These are phyloP conservation scores for Akanthomyces uredinophilus DNA, from an alignment of 2,329 filamentous ascomycete species.

Conservation along the genomic window DNA sequence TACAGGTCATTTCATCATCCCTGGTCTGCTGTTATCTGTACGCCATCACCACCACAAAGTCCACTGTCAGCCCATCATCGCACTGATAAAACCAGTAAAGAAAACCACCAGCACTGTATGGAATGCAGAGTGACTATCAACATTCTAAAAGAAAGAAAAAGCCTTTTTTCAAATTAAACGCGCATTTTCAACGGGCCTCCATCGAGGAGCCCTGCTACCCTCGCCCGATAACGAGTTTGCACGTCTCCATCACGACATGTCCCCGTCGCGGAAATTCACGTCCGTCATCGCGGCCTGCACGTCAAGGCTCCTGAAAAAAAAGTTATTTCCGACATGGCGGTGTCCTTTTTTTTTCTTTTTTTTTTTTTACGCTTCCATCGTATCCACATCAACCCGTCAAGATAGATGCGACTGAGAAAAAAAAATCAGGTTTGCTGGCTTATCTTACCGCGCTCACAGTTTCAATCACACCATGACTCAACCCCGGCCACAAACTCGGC, in stretches of 20 bases:
- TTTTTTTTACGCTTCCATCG: not conserved
- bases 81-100: not conserved
- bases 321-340: conserved; percentile 1
- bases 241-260: not conserved
- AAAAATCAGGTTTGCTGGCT: not conserved
- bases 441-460: not conserved
- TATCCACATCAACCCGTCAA: not conserved
- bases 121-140: not conserved
- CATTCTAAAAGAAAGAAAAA: too few relatives aligned
- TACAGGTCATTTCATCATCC: not conserved
- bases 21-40: too few relatives aligned
- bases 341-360: not conserved
- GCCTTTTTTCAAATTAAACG: not conserved
- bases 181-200: not conserved
- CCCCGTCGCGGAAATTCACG: not conserved
- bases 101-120: not conserved
- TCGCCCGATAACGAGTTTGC: not conserved
- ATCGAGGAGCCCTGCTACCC: not conserved
- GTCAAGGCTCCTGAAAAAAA: not conserved
- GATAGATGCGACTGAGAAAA: not conserved
- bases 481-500: not conserved
- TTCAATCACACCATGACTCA: not conserved
- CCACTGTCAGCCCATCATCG: not conserved
- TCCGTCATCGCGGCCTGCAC: not conserved
- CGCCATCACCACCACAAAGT: not conserved